Evolutionary conservation across 306 rosid species (phyloP), one percentile per base, ranked within the genome.

Genomic region (Mimosa bimucronata): DNA sequence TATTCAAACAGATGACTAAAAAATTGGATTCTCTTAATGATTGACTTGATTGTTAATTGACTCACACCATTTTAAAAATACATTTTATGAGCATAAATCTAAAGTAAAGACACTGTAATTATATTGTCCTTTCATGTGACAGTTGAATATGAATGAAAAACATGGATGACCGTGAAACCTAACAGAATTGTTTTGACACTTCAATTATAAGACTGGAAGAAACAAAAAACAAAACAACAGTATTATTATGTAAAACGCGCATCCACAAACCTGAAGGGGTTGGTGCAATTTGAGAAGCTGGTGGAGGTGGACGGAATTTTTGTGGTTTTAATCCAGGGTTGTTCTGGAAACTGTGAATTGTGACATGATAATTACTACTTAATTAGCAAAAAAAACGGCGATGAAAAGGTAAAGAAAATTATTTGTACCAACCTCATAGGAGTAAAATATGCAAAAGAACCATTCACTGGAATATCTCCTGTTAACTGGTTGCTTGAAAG

Each of bases 401-500:
- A 37, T 37, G 30, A 2, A 55, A 55, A 21, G 26, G 9, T 19
- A 55, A n/a, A 55, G 8, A 40, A 68, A 21, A 38, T 10, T 68
- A 68, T 68, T 23, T 21, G 19, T 23, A 41, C 74, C 34, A 41
- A 68, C 74, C 74, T 68, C n/a, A 0, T 1, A n/a, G 74, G 74
- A 5, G 74, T 68, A 26, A 68, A 68, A 12, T 21, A 6, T 12
- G 74, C 12, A 68, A 68, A 68, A 14, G 74, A 68, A 14, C 74
- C 74, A 23, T 68, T 68, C n/a, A 13, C 8, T 68, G 74, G 74
- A 29, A 41, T 41, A 40, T 23, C 9, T 68, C 74, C 74, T 21
- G 52, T 68, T 13, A 41, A 23, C 3, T 23, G 9, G 21, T 68
- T 68, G 53, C 46, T 21, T 25, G 74, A 68, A n/a, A 68, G 74